A percentile compares a stretch with the other conserved stretches of the same genome.
Conservation (phyloP, 257 asterid genomes). For the Solanum raphanifolium region DNA sequence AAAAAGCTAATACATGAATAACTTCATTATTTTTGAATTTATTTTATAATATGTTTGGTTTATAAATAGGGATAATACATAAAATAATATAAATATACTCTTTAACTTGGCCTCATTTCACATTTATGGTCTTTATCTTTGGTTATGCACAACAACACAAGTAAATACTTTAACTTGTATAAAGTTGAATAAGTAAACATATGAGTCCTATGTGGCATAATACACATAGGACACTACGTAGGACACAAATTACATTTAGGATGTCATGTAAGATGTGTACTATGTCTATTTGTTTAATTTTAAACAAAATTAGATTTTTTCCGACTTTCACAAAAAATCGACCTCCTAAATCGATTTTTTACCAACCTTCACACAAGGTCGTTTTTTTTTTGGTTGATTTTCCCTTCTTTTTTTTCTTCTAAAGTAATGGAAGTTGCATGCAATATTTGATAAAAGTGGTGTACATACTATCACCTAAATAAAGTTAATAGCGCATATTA, state of each 20-base stretch:
- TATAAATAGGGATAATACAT: too few relatives aligned
- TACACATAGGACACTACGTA: neutral
- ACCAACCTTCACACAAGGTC: neutral
- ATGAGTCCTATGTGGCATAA: neutral
- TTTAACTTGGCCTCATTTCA: neutral
- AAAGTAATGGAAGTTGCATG: neutral
- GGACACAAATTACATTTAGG: neutral
- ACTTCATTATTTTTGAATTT: too few relatives aligned
- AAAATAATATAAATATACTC: too few relatives aligned
- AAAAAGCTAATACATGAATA: too few relatives aligned
- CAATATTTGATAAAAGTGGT: neutral
- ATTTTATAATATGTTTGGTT: too few relatives aligned
- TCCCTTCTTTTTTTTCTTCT: too few relatives aligned
- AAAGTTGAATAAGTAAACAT: neutral
- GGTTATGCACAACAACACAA: neutral
- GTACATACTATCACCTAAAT: neutral
- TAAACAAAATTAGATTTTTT: neutral
- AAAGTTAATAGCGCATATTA: neutral
- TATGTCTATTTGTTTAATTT: neutral
- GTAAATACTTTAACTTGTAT: neutral
- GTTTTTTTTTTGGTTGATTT: neutral
- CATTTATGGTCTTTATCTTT: too few relatives aligned
- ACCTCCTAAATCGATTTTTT: neutral
- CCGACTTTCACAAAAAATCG: neutral
- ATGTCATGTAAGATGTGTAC: neutral